Base-by-base conservation (phyloP, 805 yeast species). In the Ogataea saltuana region DNA sequence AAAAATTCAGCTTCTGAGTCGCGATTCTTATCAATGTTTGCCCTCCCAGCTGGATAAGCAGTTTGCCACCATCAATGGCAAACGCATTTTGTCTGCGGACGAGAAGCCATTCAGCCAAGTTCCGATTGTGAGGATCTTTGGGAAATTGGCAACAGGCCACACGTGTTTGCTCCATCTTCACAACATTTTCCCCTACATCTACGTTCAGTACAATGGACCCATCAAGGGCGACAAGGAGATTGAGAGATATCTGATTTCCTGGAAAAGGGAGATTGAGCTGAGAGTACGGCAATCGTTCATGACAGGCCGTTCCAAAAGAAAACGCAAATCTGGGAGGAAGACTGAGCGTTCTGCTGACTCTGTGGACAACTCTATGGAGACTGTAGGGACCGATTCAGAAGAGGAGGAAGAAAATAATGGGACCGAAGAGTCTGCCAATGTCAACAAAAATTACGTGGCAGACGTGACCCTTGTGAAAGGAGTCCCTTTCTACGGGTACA, bases 401-500 rank as follows among this genome's bases (percentile, higher is more conserved):
- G 50, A 50, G 1, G 38, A 42, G 12, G 51, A 37, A 6, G 46
- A 48, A 8, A 54, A 45, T 11, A 56, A 42, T 3, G 51, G 46
- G 15, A 38, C 36, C 13, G 41, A 35, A 45, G 55, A 51, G 8
- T 44, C 44, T 4, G 56, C 52, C 15, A 3, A 42, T 11, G 5
- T 9, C 25, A 21, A 23, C 21, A 44, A 30, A 34, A 70, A 68
- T 27, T 83, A 69, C 54, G 65, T 85, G 31, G 82, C 88, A 0
- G 74, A 76, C 41, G 73, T 85, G 0, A 70, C 81, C 0, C 46
- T 87, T 0, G 85, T 95, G 41, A 79, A 80, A 49, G 97, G 84
- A 0, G 70, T 78, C 0, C 91, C 95, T 0, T 83, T 90, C 37
- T 93, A 93, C 60, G 98, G 98, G 0, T 91, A 75, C 60, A 80